phyloP scores from a whole-genome alignment of 108 stramenopile species.

The Cylindrotheca fusiformis region DNA sequence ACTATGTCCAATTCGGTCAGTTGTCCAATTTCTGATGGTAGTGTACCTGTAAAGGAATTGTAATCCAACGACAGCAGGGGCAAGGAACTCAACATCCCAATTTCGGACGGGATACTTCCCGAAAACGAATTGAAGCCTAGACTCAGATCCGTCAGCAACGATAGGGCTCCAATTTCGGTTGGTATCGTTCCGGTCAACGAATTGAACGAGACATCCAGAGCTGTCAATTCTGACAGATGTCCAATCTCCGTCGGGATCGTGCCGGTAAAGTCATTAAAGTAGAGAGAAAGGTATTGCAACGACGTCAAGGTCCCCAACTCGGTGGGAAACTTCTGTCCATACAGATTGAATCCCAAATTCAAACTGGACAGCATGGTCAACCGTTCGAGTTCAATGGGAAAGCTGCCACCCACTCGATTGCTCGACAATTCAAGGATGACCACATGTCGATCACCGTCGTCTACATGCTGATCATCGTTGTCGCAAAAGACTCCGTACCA shows the following conservation, averaged over 20 bases:
- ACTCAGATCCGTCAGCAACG: slow-evolving; percentile 36
- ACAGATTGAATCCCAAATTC: slow-evolving; percentile 32
- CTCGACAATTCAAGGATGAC: no score
- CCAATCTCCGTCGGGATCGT: no score
- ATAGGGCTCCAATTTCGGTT: slow-evolving; percentile 32
- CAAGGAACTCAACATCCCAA: slow-evolving; percentile 37
- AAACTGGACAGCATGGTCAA: no score
- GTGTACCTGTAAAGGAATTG: slow-evolving; percentile 47
- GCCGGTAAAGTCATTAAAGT: no score
- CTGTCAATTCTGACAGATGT: no score
- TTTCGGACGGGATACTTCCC: slow-evolving; percentile 44
- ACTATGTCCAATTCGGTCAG: slow-evolving; percentile 41
- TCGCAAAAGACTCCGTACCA: slow-evolving; percentile 40
- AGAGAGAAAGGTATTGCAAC: slow-evolving; percentile 29
- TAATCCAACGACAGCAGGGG: slow-evolving; percentile 39
- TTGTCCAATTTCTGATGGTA: slow-evolving; percentile 36
- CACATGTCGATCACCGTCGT: no score
- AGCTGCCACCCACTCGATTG: no score
- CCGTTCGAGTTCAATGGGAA: no score
- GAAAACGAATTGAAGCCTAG: slow-evolving; percentile 39
- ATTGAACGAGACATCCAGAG: slow-evolving; percentile 32
- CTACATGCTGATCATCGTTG: not conserved
- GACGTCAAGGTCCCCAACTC: slow-evolving; percentile 30
- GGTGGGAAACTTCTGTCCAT: slow-evolving; percentile 20
- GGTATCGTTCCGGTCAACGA: slow-evolving; percentile 49